Percentiles rank a stretch among this genome's conserved stretches.
Conservation (phyloP, 2,329 filamentous ascomycete genomes). For the Boeremia exigua region DNA sequence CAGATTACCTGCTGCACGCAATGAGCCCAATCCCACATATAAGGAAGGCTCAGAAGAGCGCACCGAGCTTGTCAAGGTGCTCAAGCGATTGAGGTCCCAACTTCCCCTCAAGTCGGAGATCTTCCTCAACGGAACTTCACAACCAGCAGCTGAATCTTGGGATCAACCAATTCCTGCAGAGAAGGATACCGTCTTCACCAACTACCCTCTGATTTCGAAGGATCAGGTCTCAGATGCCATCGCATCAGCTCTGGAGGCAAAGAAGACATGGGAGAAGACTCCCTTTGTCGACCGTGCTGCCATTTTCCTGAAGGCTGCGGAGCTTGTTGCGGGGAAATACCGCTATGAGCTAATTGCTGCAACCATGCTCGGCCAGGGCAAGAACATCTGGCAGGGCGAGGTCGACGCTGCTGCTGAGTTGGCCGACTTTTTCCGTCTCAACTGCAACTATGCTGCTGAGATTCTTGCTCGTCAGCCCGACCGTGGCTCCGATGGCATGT, state of each 20-base stretch:
- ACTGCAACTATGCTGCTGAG: conserved; percentile 89
- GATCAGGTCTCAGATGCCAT: conserved; percentile 79
- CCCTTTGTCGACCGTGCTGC: conserved; percentile 89
- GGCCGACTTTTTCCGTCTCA: conserved; percentile 88
- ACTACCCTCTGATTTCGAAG: conserved; percentile 78
- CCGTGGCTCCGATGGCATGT: conserved; percentile 80
- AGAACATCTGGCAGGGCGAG: conserved; percentile 98
- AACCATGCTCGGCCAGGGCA: conserved; percentile 94
- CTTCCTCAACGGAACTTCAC: conserved; percentile 34
- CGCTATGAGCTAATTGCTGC: conserved; percentile 93
- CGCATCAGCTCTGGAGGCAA: conserved; percentile 79
- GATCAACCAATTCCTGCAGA: conserved; percentile 38
- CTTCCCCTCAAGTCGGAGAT: conserved; percentile 37
- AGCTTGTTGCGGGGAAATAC: conserved; percentile 87
- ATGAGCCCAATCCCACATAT: conserved; percentile 41
- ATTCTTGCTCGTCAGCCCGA: conserved; percentile 83
- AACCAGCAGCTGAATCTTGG: conserved; percentile 29
- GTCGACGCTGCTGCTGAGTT: conserved; percentile 93
- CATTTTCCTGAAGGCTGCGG: conserved; percentile 92
- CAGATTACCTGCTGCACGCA: conserved; percentile 34
- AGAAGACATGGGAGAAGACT: conserved; percentile 80
- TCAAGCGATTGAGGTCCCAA: conserved; percentile 35
- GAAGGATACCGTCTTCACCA: conserved; percentile 77
- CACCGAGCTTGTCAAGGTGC: conserved; percentile 28
- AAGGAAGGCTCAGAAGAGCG: conserved; percentile 37